These are phyloP conservation scores for Ceratocystis colombiana DNA, from an alignment of 2,329 filamentous ascomycete genomes.

Conservation along the genomic window DNA sequence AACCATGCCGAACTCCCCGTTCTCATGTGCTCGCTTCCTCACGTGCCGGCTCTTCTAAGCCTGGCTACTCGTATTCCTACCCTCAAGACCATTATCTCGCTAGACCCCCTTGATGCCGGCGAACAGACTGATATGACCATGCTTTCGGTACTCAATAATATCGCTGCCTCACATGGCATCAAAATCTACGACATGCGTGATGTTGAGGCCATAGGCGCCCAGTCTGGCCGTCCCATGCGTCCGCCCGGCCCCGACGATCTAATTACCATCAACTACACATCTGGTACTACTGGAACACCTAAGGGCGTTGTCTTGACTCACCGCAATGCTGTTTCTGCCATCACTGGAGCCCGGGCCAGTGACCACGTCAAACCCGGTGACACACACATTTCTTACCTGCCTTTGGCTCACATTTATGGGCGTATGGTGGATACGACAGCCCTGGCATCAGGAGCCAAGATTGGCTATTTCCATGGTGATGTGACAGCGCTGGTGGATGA, in stretches of 20 bases:
- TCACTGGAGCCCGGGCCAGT: constrained; percentile 50
- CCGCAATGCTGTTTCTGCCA: constrained; percentile 64
- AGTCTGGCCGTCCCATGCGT: constrained; percentile 58
- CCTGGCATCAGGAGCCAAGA: constrained; percentile 59
- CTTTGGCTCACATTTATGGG: constrained; percentile 88
- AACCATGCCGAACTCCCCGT: constrained; percentile 71
- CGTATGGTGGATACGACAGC: constrained; percentile 69
- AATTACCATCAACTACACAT: constrained; percentile 86
- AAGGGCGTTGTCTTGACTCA: constrained; percentile 82
- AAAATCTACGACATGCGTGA: constrained; percentile 67
- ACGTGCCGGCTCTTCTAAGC: constrained; percentile 73
- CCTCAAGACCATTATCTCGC: constrained; percentile 76
- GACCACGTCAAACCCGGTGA: constrained; percentile 45
- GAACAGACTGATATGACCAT: constrained; percentile 73
- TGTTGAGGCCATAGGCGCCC: constrained; percentile 70
- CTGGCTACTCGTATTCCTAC: constrained; percentile 63
- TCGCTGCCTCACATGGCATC: constrained; percentile 66
- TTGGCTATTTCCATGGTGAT: constrained; percentile 93
- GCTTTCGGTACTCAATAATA: constrained; percentile 60
- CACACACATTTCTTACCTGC: constrained; percentile 73
- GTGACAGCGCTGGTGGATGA: constrained; percentile 80
- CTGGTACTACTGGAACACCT: constrained; percentile 70
- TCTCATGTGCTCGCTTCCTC: constrained; percentile 67
- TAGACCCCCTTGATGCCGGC: constrained; percentile 72
- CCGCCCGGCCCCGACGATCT: constrained; percentile 65